Percentiles rank a stretch among this genome's conserved stretches.
phyloP scores from a whole-genome alignment of 2,329 filamentous ascomycete genomes.

The Apiospora koreana region DNA sequence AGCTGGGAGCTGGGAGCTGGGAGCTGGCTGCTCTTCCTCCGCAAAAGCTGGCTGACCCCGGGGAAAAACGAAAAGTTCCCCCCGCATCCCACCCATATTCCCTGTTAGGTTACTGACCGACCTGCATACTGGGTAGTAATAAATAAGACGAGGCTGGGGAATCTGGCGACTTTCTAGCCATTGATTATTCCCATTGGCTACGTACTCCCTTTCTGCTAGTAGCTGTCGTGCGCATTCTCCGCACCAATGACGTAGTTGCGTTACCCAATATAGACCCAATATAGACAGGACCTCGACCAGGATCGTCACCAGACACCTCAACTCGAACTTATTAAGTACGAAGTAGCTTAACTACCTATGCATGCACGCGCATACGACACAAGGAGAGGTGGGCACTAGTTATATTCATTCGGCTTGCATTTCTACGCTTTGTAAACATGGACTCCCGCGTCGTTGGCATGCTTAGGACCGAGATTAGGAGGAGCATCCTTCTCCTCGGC shows the following conservation, averaged over 20 bases:
- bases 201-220: neutral
- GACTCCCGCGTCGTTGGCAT: neutral
- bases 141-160: neutral
- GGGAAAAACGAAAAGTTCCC: too few relatives aligned
- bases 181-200: neutral
- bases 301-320: neutral
- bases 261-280: neutral
- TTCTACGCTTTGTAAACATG: conserved; percentile 10
- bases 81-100: too few relatives aligned
- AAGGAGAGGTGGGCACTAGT: neutral
- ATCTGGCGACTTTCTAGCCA: neutral
- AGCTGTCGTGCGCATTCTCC: neutral
- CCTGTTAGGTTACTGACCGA: neutral
- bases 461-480: neutral
- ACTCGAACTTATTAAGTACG: too few relatives aligned
- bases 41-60: too few relatives aligned
- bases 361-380: neutral
- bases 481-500: conserved; percentile 23
- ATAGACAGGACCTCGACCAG: neutral
- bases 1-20: too few relatives aligned
- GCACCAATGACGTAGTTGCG: neutral
- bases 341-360: neutral
- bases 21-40: too few relatives aligned
- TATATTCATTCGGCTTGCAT: too few relatives aligned
- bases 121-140: too few relatives aligned